Percentiles rank a stretch among this genome's conserved stretches.
phyloP scores from a whole-genome alignment of 192 early-diverging fungal species.

The Podochytrium sp. region DNA sequence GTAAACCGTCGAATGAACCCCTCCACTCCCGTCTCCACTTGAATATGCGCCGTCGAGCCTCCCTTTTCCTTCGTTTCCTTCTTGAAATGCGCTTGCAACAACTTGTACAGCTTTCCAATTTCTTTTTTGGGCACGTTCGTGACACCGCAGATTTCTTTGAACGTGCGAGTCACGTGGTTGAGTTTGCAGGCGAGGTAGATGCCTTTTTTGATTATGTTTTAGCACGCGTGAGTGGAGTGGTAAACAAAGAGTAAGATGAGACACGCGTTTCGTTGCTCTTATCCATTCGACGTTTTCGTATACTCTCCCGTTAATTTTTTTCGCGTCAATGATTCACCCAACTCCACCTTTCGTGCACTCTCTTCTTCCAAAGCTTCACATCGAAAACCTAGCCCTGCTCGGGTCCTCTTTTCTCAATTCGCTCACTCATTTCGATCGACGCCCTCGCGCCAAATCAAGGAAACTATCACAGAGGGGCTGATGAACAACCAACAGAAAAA shows the following conservation, averaged over 20 bases:
- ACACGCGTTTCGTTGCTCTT: background rate
- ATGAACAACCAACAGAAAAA: slow-evolving; percentile 1
- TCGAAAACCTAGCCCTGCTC: no score
- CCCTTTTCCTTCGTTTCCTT: slow-evolving; percentile 43
- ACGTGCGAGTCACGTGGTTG: slow-evolving; percentile 82
- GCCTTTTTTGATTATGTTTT: background rate
- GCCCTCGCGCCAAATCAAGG: no score
- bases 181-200: slow-evolving; percentile 92
- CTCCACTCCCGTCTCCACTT: slow-evolving; percentile 45
- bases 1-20: slow-evolving; percentile 73
- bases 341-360: no score
- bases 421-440: no score
- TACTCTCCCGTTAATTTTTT: no score
- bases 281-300: no score
- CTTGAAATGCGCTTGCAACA: slow-evolving; percentile 41
- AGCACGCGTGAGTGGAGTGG: no score
- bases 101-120: slow-evolving; percentile 84
- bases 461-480: no score
- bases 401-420: no score
- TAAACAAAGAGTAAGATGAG: background rate
- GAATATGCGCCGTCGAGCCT: slow-evolving; percentile 49
- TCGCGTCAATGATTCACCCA: no score
- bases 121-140: slow-evolving; percentile 93
- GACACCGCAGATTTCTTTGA: slow-evolving; percentile 90
- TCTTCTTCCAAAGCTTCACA: no score